Evolutionary conservation across 1,284 basidiomycete genomes (phyloP), one percentile per base, ranked within the genome.

Genomic region (Ganoderma sp.): DNA sequence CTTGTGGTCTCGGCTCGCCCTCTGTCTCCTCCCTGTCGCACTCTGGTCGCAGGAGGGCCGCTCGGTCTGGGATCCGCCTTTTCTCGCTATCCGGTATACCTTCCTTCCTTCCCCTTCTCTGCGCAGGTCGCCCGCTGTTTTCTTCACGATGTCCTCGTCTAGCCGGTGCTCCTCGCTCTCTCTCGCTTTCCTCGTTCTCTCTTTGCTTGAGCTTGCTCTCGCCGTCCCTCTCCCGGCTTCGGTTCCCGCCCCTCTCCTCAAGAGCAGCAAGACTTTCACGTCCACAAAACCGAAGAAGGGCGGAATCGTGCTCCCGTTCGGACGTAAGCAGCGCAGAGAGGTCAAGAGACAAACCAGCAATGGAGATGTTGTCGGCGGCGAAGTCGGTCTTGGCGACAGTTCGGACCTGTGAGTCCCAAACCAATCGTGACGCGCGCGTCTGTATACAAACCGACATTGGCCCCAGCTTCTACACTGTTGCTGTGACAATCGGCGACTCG

Each of bases 381-480:
- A 52, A 25, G 71, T 75, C 14, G 76, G 76, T 34, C 67, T 76
- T 22, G 76, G 76, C 37, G 73, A 77, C 67, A 68, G 73, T 43
- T 71, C 72, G 63, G 76, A 77, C 67, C 68, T 77, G 76, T 77
- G 67, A 72, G 76, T 75, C n/a, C 10, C 45, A 60, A 42, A 15
- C 9, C 22, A 10, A 42, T 34, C 25, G 19, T 28, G 9, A 19
- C 50, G 5, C 34, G 52, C 50, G 5, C 34, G 52, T 57, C 45
- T 2, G 57, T 32, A n/a, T 63, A 10, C 34, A n/a, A 22, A 32
- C 62, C 42, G 17, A 64, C 9, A 19, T 28, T 52, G 6, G 28
- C 56, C 37, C 45, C 39, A 63, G 78, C 39, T 76, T 77, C 68
- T 79, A 79, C 68, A 76, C 75, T 19, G 78, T 79, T 14, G 70